Base-by-base conservation (phyloP, 805 yeast species). In the Kuraishia hungarica region DNA sequence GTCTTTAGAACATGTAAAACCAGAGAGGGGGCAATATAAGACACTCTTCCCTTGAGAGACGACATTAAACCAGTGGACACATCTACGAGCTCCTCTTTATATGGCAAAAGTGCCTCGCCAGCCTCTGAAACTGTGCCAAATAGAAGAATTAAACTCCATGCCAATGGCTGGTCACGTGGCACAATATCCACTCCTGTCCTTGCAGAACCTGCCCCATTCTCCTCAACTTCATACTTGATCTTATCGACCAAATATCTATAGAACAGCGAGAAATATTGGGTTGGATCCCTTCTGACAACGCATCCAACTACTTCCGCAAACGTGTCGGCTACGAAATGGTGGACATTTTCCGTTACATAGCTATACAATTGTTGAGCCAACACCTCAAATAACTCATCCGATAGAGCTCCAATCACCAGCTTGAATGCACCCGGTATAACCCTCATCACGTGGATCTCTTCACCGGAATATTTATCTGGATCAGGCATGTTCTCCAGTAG, bases 131-230 rank as follows among this genome's bases (percentile, higher is more conserved):
- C 67, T 24, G 84, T 74, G 64, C 89, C 92, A 63, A 85, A 83
- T 49, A 92, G 68, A 2, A 90, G 79, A 2, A 84, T 78, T 35
- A 89, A 66, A 63, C 85, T 81, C 82, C 96, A 82, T 29, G 82
- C 82, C 8, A 94, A 70, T 20, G 84, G 80, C 29, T 85, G 86
- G 67, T 94, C 98, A 48, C 91, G 77, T n/a, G 88, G 88, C 26
- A 83, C 75, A 24, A 87, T 75, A 29, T 87, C 92, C 6, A 78
- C 72, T 0, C 86, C 81, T 4, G 75, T 78, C 65, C 97, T 78
- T 0, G 84, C 72, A 0, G 79, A 69, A 2, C 97, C 98, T 0
- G 97, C 97, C 2, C 83, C 87, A 59, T 92, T 87, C 59, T 84
- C 89, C 11, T 72, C 72, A 21, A 93, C 75, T 64, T 93, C 96